Conservation (phyloP, 2,329 filamentous ascomycete genomes). For the Calonectria montana region DNA sequence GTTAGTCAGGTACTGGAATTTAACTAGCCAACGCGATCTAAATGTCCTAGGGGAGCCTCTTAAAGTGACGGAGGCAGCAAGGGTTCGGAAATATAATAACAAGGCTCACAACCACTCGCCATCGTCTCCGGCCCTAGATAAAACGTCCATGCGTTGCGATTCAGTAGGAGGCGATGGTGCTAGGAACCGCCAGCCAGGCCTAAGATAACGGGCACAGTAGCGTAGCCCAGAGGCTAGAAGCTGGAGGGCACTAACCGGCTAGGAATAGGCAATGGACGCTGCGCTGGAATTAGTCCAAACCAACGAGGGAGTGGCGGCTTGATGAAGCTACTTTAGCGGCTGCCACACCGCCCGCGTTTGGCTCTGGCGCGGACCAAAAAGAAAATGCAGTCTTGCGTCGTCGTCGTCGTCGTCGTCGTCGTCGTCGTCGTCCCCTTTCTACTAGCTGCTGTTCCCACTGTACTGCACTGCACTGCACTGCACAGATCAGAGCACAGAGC, state of each 20-base stretch:
- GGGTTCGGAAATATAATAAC: neutral
- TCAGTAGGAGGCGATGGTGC: neutral
- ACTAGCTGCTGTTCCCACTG: neutral
- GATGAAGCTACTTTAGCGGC: slow-evolving; percentile 30
- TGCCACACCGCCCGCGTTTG: slow-evolving; percentile 44
- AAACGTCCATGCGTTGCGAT: slow-evolving; percentile 5
- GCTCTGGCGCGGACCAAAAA: slow-evolving; percentile 36
- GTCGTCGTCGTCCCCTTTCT: too few species aligned
- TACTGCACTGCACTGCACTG: too few species aligned
- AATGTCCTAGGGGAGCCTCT: neutral
- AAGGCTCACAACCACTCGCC: neutral
- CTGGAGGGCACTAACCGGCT: neutral
- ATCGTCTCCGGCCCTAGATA: neutral
- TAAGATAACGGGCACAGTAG: slow-evolving; percentile 7
- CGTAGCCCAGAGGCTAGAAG: neutral
- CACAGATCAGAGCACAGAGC: neutral
- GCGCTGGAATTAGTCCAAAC: neutral
- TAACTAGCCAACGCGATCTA: neutral
- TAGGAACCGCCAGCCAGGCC: neutral
- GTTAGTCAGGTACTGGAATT: slow-evolving; percentile 6
- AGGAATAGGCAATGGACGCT: neutral
- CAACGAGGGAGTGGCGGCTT: slow-evolving; percentile 9
- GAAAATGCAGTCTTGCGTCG: slow-evolving; percentile 22
- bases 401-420: too few species aligned
- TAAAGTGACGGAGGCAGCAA: neutral